Evolutionary conservation across 225 moss, liverwort and hornwort genomes (phyloP).

Genomic region (Neckera pumila): DNA sequence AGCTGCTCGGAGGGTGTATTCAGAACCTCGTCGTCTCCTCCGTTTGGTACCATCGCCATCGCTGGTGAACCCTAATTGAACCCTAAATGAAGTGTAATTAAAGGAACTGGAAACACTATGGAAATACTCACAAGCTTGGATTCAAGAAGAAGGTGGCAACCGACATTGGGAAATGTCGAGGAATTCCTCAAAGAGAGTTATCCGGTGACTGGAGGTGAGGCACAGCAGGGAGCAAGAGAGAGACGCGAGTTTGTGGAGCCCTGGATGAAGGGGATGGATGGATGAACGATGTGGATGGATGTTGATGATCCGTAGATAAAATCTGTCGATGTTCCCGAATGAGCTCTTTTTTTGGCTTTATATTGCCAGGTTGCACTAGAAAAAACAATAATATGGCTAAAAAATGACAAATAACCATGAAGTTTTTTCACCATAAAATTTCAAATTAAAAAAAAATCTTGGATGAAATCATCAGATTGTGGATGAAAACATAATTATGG

Average conservation of each 20-base stretch:
- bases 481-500: too few relatives aligned
- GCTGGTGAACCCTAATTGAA: background rate
- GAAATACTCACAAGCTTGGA: background rate
- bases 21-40: conserved; percentile 1
- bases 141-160: too few relatives aligned
- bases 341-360: too few relatives aligned
- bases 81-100: background rate
- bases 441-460: too few relatives aligned
- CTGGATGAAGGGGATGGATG: background rate
- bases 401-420: too few relatives aligned
- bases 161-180: background rate
- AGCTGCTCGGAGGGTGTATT: background rate
- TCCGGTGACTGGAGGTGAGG: background rate
- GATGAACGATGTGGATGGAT: background rate
- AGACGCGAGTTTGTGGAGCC: background rate
- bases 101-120: too few relatives aligned
- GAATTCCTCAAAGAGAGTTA: background rate
- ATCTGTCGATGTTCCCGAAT: too few relatives aligned
- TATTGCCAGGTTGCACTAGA: too few relatives aligned
- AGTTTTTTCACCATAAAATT: too few relatives aligned
- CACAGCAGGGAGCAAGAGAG: background rate
- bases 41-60: conserved; percentile 37
- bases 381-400: too few relatives aligned
- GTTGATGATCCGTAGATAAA: background rate
- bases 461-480: too few relatives aligned